Base-by-base conservation (phyloP, 2,329 filamentous ascomycete genomes). In the Talaromyces albobiverticillius region DNA sequence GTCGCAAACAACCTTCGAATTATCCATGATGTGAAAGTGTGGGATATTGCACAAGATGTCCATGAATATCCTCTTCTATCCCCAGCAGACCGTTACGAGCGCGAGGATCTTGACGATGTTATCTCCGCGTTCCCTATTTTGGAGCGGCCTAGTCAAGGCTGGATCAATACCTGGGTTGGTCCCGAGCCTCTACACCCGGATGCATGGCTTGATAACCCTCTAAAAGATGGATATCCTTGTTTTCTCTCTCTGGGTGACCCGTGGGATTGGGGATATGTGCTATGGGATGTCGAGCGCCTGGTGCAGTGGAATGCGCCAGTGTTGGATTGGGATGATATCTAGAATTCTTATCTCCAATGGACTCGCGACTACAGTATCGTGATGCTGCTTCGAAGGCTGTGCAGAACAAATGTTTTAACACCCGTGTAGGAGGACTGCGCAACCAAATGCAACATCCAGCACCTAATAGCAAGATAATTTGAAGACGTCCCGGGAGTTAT, bases 121-220 rank as follows among this genome's bases (percentile, higher is more conserved):
- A 8, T 53, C 51, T 40, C 34, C 20, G 18, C 14, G 11, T 48
- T 29, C 16, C 18, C 26, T 38, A 23, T 46, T 50, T 41, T 29
- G n/a, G 47, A 54, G 13, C 57, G 45, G 56, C 53, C 54, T 51
- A 46, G 53, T 59, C 60, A 62, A 62, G 60, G 59, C 61, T 63
- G 59, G 40, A 32, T 54, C 60, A 61, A 64, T 55, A 60, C 57
- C 46, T 40, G 60, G 58, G 57, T 55, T 59, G 59, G 61, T 8
- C 3, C n/a, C 6, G 57, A 61, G 58, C 62, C 58, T 47, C 49
- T 25, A 20, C 42, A 32, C 42, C 58, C 54, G 13, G 2, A 6
- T 13, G 8, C 13, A 10, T 43, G 41, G 41, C 11, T 18, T 25
- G 20, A n/a, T n/a, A 45, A 3, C 18, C 13, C n/a, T n/a, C n/a